A percentile compares a stretch with the other conserved stretches of the same genome.
Evolutionary conservation across 106 monocot genomes (phyloP).

Genomic region (Dactylorhiza incarnata): DNA sequence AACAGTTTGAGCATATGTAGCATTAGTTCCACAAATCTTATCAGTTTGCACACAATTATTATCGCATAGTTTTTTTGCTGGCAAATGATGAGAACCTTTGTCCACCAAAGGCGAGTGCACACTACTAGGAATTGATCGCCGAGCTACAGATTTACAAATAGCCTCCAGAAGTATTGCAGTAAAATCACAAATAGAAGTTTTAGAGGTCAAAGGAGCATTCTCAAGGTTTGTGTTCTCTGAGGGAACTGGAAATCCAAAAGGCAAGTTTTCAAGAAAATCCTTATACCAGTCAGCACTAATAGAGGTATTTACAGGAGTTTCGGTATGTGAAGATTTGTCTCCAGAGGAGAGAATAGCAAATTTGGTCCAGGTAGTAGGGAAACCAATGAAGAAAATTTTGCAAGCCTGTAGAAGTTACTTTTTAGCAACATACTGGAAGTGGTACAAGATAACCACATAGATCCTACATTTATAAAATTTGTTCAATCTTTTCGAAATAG

Average conservation of each 20-base stretch:
- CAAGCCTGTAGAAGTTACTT: constrained; percentile 3
- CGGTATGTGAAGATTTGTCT: not conserved
- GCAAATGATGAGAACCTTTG: not conserved
- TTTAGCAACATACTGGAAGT: not conserved
- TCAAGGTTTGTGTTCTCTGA: not conserved
- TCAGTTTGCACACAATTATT: not conserved
- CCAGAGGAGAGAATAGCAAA: not conserved
- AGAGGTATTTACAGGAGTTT: not conserved
- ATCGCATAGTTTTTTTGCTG: not conserved
- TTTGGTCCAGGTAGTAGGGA: constrained; percentile 7
- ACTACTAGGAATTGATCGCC: not conserved
- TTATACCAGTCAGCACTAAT: not conserved
- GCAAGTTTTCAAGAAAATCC: not conserved
- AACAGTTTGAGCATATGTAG: not conserved
- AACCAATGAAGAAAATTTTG: constrained; percentile 5
- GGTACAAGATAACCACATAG: not conserved
- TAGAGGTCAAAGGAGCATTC: not conserved
- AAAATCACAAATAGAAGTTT: not conserved
- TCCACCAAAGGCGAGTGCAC: not conserved
- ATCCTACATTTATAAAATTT: not conserved
- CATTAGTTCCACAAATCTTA: not conserved
- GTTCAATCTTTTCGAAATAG: not conserved
- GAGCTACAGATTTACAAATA: not conserved
- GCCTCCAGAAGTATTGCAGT: not conserved
- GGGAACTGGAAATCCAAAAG: not conserved